Evolutionary conservation across 1,139 yeast species (phyloP), one percentile per base, ranked within the genome.

Genomic region (Hemisphaericaspora xylofermentans): DNA sequence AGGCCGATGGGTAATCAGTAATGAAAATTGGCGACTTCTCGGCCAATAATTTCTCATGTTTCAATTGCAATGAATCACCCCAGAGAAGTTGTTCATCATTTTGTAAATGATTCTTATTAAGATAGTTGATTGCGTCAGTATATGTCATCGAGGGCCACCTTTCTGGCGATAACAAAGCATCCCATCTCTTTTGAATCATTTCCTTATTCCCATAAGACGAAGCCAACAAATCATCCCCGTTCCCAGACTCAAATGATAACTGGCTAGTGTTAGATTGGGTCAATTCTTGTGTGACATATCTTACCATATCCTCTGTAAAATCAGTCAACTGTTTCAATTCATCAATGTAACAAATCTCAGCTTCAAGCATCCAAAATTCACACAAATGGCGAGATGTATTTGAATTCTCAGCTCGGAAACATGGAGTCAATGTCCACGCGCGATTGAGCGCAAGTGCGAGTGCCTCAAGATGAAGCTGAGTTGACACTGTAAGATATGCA

Each of bases 321-420:
- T 56, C 56, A 12, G 93, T 82, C 41, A 94, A 64, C 47, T 84
- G 85, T 2, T 60, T 56, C 6, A 89, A 72, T 12, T 68, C 61
- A 9, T 76, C 71, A 2, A 85, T 65, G 58, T 86, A 86, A 12
- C 89, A 81, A 24, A 89, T 61, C 57, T 94, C 99, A 0, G 91
- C 95, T 61, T 94, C 99, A 3, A 93, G 66, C 97, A 94, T 91
- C 97, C 98, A 93, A 61, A 94, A 94, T 60, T 94, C 99, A 47
- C 94, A 79, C 47, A 94, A 65, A 59, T 94, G 99, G 37, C 98
- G 74, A 52, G 82, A 87, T 0, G 99, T 94, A 53, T 88, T 89
- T 40, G 96, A 86, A 39, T 78, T 78, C 57, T 94, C 99, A 0
- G 98, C 98, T 46, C 99, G 70, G 58, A 94, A 94, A 45, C 96